These are phyloP conservation scores for Fusarium robinianum DNA, from an alignment of 2,329 filamentous ascomycete species.

Conservation along the genomic window DNA sequence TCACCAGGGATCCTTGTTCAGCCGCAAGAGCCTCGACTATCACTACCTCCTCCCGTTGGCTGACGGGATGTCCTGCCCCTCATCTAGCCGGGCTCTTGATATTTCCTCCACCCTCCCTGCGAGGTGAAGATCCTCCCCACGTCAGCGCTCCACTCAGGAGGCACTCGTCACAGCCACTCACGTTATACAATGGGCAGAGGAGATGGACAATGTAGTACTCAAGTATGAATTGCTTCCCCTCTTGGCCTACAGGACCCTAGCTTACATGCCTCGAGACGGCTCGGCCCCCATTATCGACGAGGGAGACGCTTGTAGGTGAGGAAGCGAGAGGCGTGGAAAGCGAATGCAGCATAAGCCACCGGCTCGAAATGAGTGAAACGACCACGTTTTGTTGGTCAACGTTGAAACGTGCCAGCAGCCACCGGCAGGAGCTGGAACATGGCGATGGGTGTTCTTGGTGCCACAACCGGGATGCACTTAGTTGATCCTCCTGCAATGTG, in stretches of 20 bases:
- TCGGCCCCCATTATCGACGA: neutral
- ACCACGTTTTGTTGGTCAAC: too few relatives aligned
- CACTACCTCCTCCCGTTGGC: slow-evolving; percentile 2
- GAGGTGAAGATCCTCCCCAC: slow-evolving; percentile 7
- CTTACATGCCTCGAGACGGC: neutral
- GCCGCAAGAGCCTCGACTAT: neutral
- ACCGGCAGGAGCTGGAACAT: slow-evolving; percentile 9
- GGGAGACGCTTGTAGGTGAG: slow-evolving; percentile 1
- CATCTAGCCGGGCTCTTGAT: slow-evolving; percentile 6
- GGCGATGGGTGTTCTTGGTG: slow-evolving; percentile 1
- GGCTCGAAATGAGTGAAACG: neutral
- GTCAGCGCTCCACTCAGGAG: slow-evolving; percentile 3
- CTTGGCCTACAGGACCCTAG: neutral
- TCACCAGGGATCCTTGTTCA: neutral
- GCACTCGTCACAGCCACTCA: neutral
- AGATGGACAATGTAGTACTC: neutral
- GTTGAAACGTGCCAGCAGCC: slow-evolving; percentile 5
- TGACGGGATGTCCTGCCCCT: neutral
- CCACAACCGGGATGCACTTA: neutral
- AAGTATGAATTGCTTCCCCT: neutral
- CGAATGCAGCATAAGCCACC: slow-evolving; percentile 2
- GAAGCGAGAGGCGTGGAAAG: slow-evolving; percentile 5
- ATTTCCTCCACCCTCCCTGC: slow-evolving; percentile 2
- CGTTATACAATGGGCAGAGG: neutral
- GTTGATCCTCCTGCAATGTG: too few relatives aligned